Base-by-base conservation (phyloP, 306 rosid species). In the Malus asiatica region DNA sequence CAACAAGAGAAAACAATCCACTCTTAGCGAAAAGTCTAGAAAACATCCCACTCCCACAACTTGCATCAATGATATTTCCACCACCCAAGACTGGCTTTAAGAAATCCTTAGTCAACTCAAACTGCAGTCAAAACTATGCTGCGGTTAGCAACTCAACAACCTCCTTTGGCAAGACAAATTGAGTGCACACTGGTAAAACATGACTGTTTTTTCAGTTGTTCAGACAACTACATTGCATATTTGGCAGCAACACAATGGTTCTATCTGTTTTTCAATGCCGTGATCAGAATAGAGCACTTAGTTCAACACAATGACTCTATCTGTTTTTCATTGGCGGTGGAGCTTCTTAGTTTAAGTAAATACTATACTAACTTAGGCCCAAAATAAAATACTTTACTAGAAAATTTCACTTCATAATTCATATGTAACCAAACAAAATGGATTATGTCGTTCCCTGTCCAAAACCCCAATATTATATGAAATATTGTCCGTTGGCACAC, bases 1-100 rank as follows among this genome's bases (percentile, higher is more conserved):
- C 91, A 81, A 88, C 90, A 48, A 62, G 84, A 68, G 96, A 90
- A 89, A 92, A 95, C 77, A 90, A 76, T 66, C 93, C 88, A 77
- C 97, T 95, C 89, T 92, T 88, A 67, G 97, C 89, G 76, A 95
- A 92, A 68, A 88, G 83, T 88, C 97, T 88, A 66, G 98, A 90
- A 85, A 95, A 92, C 27, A 95, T 52, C 68, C 98, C 98, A 74
- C 97, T 95, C 79, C 85, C 98, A 77, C 98, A 95, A 81, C 98
- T 89, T 69, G 97, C 97, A 80, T 92, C 98, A 64, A 95, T 81
- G 74, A 95, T 89, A 76, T 78, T 92, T 88, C 98, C 97, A 69
- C 98, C 97, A 66, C 93, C 92, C 42, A 92, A 46, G 76, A 83
- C 89, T 10, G 97, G 97, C 83, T 88, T 85, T 29, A 95, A 70